Base-by-base conservation (phyloP, 768 basidiomycete species). In the Sarcodon aspratus region DNA sequence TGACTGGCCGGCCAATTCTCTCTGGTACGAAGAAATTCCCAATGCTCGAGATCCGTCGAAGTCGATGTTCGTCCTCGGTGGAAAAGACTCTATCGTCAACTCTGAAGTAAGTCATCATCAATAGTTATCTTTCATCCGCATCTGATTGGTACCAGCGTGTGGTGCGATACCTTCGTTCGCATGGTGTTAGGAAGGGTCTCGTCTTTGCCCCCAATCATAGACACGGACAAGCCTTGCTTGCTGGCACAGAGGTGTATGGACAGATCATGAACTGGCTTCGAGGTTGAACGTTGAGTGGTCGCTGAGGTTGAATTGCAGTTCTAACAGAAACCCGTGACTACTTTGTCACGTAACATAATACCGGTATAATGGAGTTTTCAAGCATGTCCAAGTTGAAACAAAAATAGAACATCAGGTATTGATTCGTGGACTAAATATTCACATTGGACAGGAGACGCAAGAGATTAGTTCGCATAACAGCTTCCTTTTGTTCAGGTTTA, bases 11-110 rank as follows among this genome's bases (percentile, higher is more conserved):
- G 77, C 85, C 9, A 96, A 96, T 59, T 81, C 87, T 9, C 70
- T 97, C 9, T 97, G 86, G 80, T 87, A 79, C 52, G 88, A 93
- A 63, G 86, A 94, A 57, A 91, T 95, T 43, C 87, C 89, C 1
- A 73, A 90, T 58, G 85, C 82, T 12, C 67, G 71, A 12, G 80
- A 92, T 61, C 74, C 80, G 1, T 54, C 68, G 33, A 81, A 77
- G 58, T 77, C 83, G 0, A 63, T 82, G 45, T 86, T 90, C 61
- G 70, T 94, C 52, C 69, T 96, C 13, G 88, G 90, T n/a, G 88
- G 84, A 1, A 73, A 79, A 52, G 93, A 96, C 55, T 72, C 72
- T 17, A 89, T 98, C 56, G 65, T 95, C 48, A 75, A 85, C 57
- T 74, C 88, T 12, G 68, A 75, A 58, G 89, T 89, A 47, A 37